A percentile compares a stretch with the other conserved stretches of the same genome.
phyloP scores from a whole-genome alignment of 192 early-diverging fungal genomes.

The Rhizophlyctis rosea region DNA sequence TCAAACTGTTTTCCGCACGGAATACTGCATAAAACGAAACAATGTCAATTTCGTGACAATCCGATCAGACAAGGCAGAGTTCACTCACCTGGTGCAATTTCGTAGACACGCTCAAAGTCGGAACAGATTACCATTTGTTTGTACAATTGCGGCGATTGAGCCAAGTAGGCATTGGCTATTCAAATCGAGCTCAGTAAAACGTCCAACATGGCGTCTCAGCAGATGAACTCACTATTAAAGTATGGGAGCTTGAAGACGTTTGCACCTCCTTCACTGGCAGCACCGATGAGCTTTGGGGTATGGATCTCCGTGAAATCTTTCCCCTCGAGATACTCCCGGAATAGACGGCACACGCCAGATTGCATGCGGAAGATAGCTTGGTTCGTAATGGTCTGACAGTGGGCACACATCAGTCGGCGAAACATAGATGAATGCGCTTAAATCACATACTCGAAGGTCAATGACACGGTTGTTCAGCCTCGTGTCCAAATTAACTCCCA shows the following conservation, averaged over 20 bases:
- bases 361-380: conserved; percentile 98
- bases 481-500: conserved; percentile 79
- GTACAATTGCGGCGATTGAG: conserved; percentile 98
- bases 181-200: background rate
- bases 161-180: conserved; percentile 79
- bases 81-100: conserved; percentile 76
- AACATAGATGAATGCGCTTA: too few species aligned
- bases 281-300: conserved; percentile 92
- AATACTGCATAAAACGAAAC: conserved; percentile 62
- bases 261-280: conserved; percentile 93
- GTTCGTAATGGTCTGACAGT: conserved; percentile 91
- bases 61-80: background rate
- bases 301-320: conserved; percentile 94
- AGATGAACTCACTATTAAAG: conserved; percentile 73
- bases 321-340: conserved; percentile 88
- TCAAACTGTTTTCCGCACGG: conserved; percentile 96
- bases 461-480: conserved; percentile 92
- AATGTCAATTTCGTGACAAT: background rate
- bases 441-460: conserved; percentile 84
- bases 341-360: conserved; percentile 85
- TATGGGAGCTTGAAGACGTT: conserved; percentile 98
- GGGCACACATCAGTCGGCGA: too few species aligned
- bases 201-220: conserved; percentile 1
- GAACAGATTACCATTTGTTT: conserved; percentile 99
- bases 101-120: conserved; percentile 97